Percentiles rank a stretch among this genome's conserved stretches.
phyloP scores from a whole-genome alignment of 495 filamentous ascomycete species.

The Stereocaulon alpinum region DNA sequence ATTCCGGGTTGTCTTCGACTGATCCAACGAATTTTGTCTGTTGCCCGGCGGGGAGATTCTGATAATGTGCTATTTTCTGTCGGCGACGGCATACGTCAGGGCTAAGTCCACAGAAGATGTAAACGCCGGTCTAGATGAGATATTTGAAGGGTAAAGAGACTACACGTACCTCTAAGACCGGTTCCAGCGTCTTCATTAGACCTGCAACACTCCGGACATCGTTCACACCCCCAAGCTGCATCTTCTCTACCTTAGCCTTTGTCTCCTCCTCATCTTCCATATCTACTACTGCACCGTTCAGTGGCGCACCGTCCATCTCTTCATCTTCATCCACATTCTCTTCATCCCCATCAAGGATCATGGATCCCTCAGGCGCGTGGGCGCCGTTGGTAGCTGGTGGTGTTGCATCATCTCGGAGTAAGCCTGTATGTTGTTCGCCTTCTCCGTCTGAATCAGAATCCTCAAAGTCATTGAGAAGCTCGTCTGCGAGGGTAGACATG shows the following conservation, averaged over 20 bases:
- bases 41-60: conserved; percentile 54
- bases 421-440: conserved; percentile 40
- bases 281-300: conserved; percentile 30
- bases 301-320: conserved; percentile 12
- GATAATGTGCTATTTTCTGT: conserved; percentile 69
- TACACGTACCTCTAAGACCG: conserved; percentile 63
- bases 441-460: conserved; percentile 55
- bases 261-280: conserved; percentile 56
- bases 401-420: conserved; percentile 28
- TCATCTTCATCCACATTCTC: conserved; percentile 26
- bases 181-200: conserved; percentile 66
- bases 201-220: conserved; percentile 67
- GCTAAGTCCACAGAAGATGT: conserved; percentile 35
- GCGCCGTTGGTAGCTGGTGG: conserved; percentile 25
- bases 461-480: conserved; percentile 84
- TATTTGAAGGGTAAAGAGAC: conserved; percentile 9
- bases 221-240: conserved; percentile 58
- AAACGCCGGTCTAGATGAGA: conserved; percentile 30
- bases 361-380: conserved; percentile 30
- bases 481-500: conserved; percentile 74
- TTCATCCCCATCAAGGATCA: conserved; percentile 43
- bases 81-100: conserved; percentile 46
- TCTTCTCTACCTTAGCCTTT: conserved; percentile 67
- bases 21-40: conserved; percentile 55
- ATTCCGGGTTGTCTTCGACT: conserved; percentile 79